Evolutionary conservation across 257 asterid genomes (phyloP), one percentile per base, ranked within the genome.

Genomic region (Solanum commersonii): DNA sequence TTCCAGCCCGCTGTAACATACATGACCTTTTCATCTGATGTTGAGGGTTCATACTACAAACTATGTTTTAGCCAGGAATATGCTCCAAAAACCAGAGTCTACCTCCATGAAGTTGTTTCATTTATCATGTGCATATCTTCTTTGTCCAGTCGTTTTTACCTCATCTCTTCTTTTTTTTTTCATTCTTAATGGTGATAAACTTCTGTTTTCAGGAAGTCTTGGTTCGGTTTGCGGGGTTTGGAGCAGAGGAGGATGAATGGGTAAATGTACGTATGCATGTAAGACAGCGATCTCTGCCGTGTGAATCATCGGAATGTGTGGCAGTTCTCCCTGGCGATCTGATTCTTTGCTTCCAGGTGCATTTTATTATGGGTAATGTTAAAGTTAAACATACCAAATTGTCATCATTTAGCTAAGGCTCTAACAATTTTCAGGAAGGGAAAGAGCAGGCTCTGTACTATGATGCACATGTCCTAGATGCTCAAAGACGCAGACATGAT

Each of bases 211-310:
- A 97, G 99, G 99, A 96, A 94, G 99, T 94, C 83, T 90, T 96
- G 87, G 98, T 97, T 88, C 98, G 99, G 67, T 96, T 97, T 92
- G 95, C 98, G 87, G 99, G 99, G 88, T 97, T 96, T 88, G 99
- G 98, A 77, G 92, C 92, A 35, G 99, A 96, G 88, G 99, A 96
- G 93, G 99, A 96, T 88, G 99, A 96, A 90, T 96, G 99, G 99
- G 98, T 96, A 88, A 94, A 94, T 89, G 91, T 97, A 60, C 93
- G 91, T 88, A 93, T 87, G 93, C 95, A 95, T 84, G 96, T 96
- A 84, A 93, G 99, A 89, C 99, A 95, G 87, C 93, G 99, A 70
- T 97, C 99, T 29, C 97, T 97, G 82, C 99, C 99, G 4, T 97
- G 99, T 87, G 99, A 97, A 94, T 92, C 99, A 82, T 94, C 97